These are phyloP conservation scores for Alternaria alternata DNA, from an alignment of 2,329 filamentous ascomycete genomes.

Conservation along the genomic window DNA sequence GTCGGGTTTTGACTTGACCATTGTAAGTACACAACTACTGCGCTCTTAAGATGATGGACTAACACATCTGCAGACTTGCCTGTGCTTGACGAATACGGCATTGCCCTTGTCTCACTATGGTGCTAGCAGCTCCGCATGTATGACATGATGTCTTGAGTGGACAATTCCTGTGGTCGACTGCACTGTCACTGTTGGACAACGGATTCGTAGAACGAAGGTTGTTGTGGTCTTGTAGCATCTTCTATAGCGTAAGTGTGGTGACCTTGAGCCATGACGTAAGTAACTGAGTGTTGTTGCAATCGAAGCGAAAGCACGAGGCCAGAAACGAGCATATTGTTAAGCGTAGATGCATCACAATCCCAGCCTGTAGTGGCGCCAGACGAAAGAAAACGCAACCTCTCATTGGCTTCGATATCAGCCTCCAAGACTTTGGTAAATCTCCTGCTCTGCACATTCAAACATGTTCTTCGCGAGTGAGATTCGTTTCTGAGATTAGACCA, in stretches of 20 bases:
- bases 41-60: conserved; percentile 1
- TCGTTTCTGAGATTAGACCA: no score
- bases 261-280: background rate
- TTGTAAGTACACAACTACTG: conserved; percentile 20
- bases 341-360: no score
- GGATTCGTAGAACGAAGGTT: background rate
- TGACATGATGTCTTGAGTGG: background rate
- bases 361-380: no score
- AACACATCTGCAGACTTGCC: background rate
- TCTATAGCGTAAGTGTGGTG: background rate
- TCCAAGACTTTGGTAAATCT: background rate
- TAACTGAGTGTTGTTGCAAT: background rate
- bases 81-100: background rate
- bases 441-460: background rate
- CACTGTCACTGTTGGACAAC: background rate
- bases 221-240: background rate
- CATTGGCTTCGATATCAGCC: background rate
- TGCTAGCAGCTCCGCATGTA: background rate
- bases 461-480: no score
- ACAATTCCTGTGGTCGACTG: background rate
- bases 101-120: background rate
- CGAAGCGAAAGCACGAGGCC: no score
- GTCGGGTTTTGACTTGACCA: conserved; percentile 21
- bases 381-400: no score
- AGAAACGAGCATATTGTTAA: no score